phyloP scores from a whole-genome alignment of 2,329 filamentous ascomycete genomes.

The Cytospora mali region DNA sequence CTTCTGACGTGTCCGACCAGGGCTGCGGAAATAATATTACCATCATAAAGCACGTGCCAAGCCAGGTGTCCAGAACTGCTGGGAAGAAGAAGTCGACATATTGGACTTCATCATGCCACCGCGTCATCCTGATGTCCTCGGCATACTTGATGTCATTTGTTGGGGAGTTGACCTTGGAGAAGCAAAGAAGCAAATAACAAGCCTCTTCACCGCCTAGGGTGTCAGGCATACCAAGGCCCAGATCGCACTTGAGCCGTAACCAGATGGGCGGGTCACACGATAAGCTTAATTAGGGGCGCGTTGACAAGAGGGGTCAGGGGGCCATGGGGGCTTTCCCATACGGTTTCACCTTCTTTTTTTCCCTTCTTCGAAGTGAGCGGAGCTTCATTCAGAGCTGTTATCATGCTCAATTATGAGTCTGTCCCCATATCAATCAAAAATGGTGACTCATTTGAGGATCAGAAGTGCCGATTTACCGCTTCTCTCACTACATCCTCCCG shows the following conservation, averaged over 20 bases:
- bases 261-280: neutral
- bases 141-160: neutral
- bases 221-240: neutral
- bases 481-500: neutral
- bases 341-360: neutral
- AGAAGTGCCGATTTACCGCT: neutral
- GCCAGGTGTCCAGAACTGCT: neutral
- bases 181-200: neutral
- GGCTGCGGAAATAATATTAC: neutral
- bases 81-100: neutral
- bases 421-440: neutral
- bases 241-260: neutral
- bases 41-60: neutral
- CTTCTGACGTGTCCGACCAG: neutral
- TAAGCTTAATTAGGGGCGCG: neutral
- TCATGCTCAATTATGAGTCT: neutral
- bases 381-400: neutral
- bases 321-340: neutral
- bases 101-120: neutral
- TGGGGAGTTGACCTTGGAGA: neutral
- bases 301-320: neutral
- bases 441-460: neutral
- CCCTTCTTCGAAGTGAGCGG: neutral
- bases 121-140: neutral
- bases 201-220: neutral